These are phyloP conservation scores for Malassezia brasiliensis DNA, from an alignment of 1,284 basidiomycete genomes.

Conservation along the genomic window DNA sequence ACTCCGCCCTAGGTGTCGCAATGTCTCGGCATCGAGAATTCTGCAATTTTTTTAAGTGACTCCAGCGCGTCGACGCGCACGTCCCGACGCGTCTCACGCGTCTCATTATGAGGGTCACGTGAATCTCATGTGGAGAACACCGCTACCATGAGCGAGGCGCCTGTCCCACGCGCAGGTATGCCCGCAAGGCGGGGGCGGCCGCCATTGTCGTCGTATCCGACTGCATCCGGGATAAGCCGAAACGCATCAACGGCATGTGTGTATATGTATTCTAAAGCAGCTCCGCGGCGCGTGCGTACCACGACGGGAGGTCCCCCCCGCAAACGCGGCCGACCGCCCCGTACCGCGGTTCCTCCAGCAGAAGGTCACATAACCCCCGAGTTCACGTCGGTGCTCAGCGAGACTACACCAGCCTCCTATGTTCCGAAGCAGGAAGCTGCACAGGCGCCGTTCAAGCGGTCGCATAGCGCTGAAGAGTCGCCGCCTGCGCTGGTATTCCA, in stretches of 20 bases:
- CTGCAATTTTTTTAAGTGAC: no score
- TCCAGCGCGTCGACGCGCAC: neutral
- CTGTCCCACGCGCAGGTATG: constrained; percentile 3
- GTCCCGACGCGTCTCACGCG: neutral
- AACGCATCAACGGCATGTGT: neutral
- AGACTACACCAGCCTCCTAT: constrained; percentile 4
- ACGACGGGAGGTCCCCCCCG: neutral
- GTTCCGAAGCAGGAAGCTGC: neutral
- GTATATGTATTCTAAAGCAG: neutral
- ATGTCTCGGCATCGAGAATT: no score
- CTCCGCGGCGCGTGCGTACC: neutral
- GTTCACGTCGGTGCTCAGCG: neutral
- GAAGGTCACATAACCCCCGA: neutral
- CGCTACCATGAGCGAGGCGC: neutral
- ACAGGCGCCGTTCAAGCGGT: neutral
- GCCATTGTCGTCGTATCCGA: constrained; percentile 7
- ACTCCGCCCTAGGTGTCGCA: no score
- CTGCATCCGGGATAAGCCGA: neutral
- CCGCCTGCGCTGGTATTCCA: constrained; percentile 27
- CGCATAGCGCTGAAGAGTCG: neutral
- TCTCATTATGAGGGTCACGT: neutral
- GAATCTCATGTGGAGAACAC: neutral
- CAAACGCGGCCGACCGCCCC: constrained; percentile 11
- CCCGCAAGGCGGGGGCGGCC: constrained; percentile 7
- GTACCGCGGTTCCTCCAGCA: neutral